phyloP scores from a whole-genome alignment of 805 yeast species.

The Diddensiella santjacobensis region DNA sequence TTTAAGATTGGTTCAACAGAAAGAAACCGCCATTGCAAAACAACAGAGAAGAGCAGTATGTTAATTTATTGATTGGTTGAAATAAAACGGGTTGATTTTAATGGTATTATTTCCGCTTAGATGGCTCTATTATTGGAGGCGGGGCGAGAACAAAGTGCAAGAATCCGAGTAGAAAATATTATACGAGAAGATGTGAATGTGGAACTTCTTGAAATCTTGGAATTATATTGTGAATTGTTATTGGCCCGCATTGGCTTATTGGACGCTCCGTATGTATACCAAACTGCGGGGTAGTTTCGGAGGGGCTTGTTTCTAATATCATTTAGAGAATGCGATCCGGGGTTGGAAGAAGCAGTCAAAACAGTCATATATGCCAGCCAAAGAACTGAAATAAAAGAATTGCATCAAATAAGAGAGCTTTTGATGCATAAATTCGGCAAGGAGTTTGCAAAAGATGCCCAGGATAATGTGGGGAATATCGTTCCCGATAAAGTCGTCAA shows the following conservation, averaged over 20 bases:
- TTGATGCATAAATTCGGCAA: conserved; percentile 60
- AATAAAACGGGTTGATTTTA: not conserved
- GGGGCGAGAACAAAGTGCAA: conserved; percentile 79
- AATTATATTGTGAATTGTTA: conserved; percentile 75
- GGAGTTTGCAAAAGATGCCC: conserved; percentile 57
- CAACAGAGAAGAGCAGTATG: conserved; percentile 59
- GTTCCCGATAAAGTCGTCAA: conserved; percentile 67
- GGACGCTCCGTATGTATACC: conserved; percentile 31
- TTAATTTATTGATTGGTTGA: not conserved
- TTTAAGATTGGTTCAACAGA: conserved; percentile 66
- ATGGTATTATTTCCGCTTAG: conserved; percentile 22
- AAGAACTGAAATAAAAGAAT: conserved; percentile 72
- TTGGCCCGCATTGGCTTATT: conserved; percentile 69
- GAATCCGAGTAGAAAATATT: conserved; percentile 76
- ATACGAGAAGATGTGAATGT: conserved; percentile 77
- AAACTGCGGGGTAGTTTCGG: not conserved
- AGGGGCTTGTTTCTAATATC: conserved; percentile 33
- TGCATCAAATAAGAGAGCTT: conserved; percentile 56
- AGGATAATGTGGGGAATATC: conserved; percentile 46
- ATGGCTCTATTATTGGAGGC: conserved; percentile 65
- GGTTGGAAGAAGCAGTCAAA: conserved; percentile 72
- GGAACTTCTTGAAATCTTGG: conserved; percentile 74
- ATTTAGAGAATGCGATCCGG: conserved; percentile 44
- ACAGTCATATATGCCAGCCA: conserved; percentile 66
- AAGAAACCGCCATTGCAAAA: conserved; percentile 69